Percentiles rank a stretch among this genome's conserved stretches.
These are phyloP conservation scores for Fragaria iinumae DNA, from an alignment of 306 rosid species.

Conservation along the genomic window DNA sequence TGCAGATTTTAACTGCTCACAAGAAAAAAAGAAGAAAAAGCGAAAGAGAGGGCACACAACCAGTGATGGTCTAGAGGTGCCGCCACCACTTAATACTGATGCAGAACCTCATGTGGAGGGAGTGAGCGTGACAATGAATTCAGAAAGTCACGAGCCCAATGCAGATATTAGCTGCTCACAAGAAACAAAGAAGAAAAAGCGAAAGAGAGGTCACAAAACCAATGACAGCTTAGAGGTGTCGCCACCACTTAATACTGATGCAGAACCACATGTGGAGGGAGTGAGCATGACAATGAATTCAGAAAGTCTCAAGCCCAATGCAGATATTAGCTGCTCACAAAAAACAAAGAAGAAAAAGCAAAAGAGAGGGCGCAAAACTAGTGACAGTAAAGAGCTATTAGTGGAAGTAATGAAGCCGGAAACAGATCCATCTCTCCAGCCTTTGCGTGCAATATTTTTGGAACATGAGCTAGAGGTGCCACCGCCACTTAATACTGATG, in stretches of 20 bases:
- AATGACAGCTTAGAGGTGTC: not conserved
- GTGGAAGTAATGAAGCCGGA: constrained; percentile 22
- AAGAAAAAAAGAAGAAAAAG: not conserved
- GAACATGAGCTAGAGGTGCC: not conserved
- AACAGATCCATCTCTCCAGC: constrained; percentile 23
- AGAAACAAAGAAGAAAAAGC: constrained; percentile 1
- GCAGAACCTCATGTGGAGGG: constrained; percentile 22
- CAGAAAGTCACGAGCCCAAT: constrained; percentile 10
- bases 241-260: not conserved
- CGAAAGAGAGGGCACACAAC: not conserved
- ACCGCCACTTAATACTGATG: not conserved
- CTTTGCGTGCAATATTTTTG: not conserved
- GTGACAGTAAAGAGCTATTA: constrained; percentile 21
- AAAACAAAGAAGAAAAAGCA: not conserved
- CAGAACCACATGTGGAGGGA: not conserved
- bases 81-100: constrained; percentile 4
- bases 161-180: not conserved
- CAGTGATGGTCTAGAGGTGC: not conserved
- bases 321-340: not conserved
- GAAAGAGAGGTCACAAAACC: not conserved
- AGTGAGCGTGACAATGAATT: constrained; percentile 18
- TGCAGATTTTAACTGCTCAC: not conserved
- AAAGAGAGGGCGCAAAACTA: not conserved
- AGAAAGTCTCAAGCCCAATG: constrained; percentile 9
- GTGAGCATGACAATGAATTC: constrained; percentile 22